Evolutionary conservation across 2,329 filamentous ascomycete species (phyloP).

Genomic region (Aspergillus candidus): DNA sequence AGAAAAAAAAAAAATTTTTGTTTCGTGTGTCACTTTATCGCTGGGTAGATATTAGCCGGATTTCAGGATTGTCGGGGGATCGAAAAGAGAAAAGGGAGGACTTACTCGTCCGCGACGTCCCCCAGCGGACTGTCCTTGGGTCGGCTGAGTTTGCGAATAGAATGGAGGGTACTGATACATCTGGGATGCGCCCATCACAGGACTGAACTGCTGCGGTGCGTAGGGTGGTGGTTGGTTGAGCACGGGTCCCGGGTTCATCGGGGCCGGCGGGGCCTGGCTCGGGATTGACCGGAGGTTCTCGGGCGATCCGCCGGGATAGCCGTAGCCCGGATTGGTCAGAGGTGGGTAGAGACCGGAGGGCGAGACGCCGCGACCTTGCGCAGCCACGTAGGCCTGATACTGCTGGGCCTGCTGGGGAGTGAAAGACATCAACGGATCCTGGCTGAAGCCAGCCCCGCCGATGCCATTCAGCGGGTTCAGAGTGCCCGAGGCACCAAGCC

Average conservation of each 20-base stretch:
- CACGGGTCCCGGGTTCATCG: constrained; percentile 40
- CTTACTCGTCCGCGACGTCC: constrained; percentile 52
- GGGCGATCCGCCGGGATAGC: constrained; percentile 36
- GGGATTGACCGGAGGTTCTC: constrained; percentile 36
- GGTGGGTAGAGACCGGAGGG: constrained; percentile 42
- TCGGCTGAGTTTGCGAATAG: constrained; percentile 40
- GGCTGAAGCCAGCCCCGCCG: constrained; percentile 31
- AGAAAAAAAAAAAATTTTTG: constrained; percentile 22
- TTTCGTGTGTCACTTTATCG: constrained; percentile 20
- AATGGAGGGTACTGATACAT: constrained; percentile 51
- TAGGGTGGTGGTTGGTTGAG: constrained; percentile 43
- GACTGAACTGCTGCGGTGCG: constrained; percentile 41
- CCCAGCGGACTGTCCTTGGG: constrained; percentile 41
- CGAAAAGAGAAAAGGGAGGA: constrained; percentile 12
- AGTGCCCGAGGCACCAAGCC: constrained; percentile 12
- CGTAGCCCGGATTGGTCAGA: constrained; percentile 40
- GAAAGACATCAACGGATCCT: constrained; percentile 37
- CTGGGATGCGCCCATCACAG: constrained; percentile 37
- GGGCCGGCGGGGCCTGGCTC: constrained; percentile 30
- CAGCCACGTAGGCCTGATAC: constrained; percentile 51
- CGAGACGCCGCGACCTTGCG: constrained; percentile 39
- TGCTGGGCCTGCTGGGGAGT: constrained; percentile 52
- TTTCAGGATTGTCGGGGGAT: constrained; percentile 1
- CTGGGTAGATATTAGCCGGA: constrained; percentile 17
- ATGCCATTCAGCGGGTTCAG: constrained; percentile 7